Conservation (phyloP, 78 protist genomes). For the Dictyostelium purpureum region DNA sequence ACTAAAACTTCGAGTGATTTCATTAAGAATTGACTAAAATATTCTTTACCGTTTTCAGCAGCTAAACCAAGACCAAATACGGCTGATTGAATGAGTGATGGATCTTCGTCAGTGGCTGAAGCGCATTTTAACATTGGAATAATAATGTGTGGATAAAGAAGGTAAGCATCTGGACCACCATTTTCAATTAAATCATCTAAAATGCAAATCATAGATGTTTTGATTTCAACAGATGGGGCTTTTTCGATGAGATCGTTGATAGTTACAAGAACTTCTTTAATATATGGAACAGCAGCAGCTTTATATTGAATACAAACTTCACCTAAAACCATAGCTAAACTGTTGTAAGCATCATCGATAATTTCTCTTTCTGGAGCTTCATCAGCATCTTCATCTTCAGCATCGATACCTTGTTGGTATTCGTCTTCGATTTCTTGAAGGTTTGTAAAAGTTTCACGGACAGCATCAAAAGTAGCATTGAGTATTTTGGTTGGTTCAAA, state of each 20-base stretch:
- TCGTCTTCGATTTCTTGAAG: not conserved
- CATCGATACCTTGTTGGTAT: not conserved
- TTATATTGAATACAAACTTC: constrained; percentile 30
- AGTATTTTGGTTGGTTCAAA: not conserved
- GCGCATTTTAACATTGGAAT: not conserved
- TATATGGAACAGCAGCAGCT: not conserved
- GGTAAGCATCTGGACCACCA: constrained; percentile 44
- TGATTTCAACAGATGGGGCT: not conserved
- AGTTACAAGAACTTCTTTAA: not conserved
- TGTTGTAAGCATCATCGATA: constrained; percentile 50
- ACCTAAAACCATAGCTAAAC: constrained; percentile 18
- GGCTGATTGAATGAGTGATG: constrained; percentile 88
- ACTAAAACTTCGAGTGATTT: constrained; percentile 28
- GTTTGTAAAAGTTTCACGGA: not conserved
- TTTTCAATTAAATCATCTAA: constrained; percentile 88
- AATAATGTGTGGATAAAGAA: constrained; percentile 55
- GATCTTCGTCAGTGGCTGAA: not conserved
- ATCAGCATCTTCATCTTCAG: constrained; percentile 56
- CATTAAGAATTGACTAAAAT: constrained; percentile 8
- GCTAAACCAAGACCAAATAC: constrained; percentile 87
- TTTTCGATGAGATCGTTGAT: not conserved
- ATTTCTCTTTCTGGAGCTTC: not conserved
- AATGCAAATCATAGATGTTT: constrained; percentile 87
- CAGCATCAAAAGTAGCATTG: not conserved
- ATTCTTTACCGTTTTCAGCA: constrained; percentile 82